Base-by-base conservation (phyloP, 2,329 filamentous ascomycete species). In the Stagonosporopsis chrysanthemi region DNA sequence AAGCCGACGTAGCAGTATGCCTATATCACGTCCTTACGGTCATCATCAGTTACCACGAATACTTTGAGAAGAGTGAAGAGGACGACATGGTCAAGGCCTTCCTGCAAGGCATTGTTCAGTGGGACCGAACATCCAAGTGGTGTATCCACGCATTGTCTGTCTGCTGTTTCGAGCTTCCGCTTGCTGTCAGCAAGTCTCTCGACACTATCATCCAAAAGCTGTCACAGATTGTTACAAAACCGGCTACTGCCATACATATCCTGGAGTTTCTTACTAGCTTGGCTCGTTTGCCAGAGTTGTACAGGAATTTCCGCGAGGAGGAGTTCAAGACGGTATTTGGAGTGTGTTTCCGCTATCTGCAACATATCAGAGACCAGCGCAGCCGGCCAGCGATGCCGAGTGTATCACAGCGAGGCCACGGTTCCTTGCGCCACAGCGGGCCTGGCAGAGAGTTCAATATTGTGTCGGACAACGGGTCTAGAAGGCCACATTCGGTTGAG, bases 141-240 rank as follows among this genome's bases (percentile, higher is more conserved):
- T 99, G 95, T 76, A 97, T 99, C 50, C 94, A 99, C 74, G 94
- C 94, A 0, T 81, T 99, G 19, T 93, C 92, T 0, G 90, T 99
- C 58, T 98, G 94, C 79, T 97, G 93, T 74, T 92, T 97, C 69
- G 95, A 99, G 75, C 85, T 97, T 24, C 93, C 95, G 2, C 84
- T 90, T 17, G 94, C 94, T 12, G 90, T 93, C 48, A 91, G 90
- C 71, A 96, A 94, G 72, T 89, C 88, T 19, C 82, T 98, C 58
- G 90, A 94, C 42, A 90, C 88, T 42, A 91, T 98, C 64, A 82
- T 99, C 52, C 90, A 93, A 69, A 94, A 92, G 73, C 96, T 99
- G 91, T 90, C 93, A 1, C 91, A 93, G 67, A 96, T 97, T 69
- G 96, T 99, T 69, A 98, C 95, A 1, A 93, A 97, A 69, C 88